These are phyloP conservation scores for Hyphopichia khmerensis DNA, from an alignment of 1,139 yeast species.

Conservation along the genomic window DNA sequence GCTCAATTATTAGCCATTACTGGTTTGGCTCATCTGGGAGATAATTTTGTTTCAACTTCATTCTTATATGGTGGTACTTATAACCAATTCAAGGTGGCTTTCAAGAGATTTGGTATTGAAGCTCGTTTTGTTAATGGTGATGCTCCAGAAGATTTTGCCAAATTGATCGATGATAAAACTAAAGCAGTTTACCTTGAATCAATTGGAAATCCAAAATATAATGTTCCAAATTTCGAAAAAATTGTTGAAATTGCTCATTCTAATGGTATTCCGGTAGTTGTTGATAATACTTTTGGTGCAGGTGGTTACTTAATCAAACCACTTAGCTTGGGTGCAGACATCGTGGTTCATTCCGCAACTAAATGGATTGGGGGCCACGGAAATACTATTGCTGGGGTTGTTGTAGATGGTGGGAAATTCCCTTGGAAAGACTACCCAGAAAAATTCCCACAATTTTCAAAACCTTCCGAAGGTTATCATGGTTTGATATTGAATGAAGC, in stretches of 20 bases:
- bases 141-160: constrained; percentile 65
- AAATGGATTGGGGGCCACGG: constrained; percentile 99
- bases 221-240: constrained; percentile 86
- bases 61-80: constrained; percentile 94
- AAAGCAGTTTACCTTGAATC: constrained; percentile 89
- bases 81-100: constrained; percentile 90
- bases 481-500: constrained; percentile 82
- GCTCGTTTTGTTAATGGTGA: constrained; percentile 83
- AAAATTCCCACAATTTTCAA: constrained; percentile 85
- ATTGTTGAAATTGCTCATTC: constrained; percentile 78
- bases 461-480: constrained; percentile 92
- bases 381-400: constrained; percentile 89
- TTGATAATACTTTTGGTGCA: constrained; percentile 97
- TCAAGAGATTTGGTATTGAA: constrained; percentile 84
- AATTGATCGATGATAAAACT: constrained; percentile 76
- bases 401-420: constrained; percentile 88
- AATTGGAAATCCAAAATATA: constrained; percentile 92
- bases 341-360: constrained; percentile 86
- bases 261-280: constrained; percentile 87
- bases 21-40: constrained; percentile 85
- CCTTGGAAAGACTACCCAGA: constrained; percentile 86
- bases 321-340: constrained; percentile 85
- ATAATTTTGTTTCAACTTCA: constrained; percentile 85
- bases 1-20: constrained; percentile 86
- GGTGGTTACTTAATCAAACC: constrained; percentile 91